Evolutionary conservation across 108 stramenopile species (phyloP), one percentile per base, ranked within the genome.

Genomic region (Fistulifera solaris): DNA sequence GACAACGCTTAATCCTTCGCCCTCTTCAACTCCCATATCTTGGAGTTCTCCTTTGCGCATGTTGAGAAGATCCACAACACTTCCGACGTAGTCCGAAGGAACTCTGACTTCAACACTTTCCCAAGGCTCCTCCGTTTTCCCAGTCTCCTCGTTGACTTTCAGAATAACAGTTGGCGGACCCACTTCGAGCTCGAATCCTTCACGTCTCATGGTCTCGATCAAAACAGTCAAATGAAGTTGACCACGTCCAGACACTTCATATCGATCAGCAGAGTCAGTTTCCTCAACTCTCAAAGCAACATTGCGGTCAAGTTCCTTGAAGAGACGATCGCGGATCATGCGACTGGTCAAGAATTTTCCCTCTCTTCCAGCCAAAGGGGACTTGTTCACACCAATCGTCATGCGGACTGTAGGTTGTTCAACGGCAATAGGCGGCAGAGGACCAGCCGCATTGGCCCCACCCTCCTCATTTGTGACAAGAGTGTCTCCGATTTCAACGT

Each of bases 321-420:
- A 88, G 1, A 99, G 78, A 52, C 99, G 89, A 59, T 98, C 94
- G 40, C 94, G 89, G 70, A 99, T 97, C 86, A 97, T 88, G 12
- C 95, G 85, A 41, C 83, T 81, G 0, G 97, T 98, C 39, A 99
- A 71, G 56, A 94, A 88, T 48, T 95, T 96, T 40, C 97, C 97
- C 78, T 98, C 99, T 17, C 93, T 73, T 40, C 99, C 99, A 14
- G 96, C 96, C 46, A 99, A 72, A 40, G 99, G 99, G 2, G 89
- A 92, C 66, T 98, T 98, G 89, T 99, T 99, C 42, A 99, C 99
- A 17, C 94, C 92, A 48, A 99, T 75, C 13, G 94, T 90, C 96
- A 99, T 99, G 52, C 91, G 77, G n/a, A 99, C 95, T 10, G 97
- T 98, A 6, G 99, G 97, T 54, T 93, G 94, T 80, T 99, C 99